A percentile compares a stretch with the other conserved stretches of the same genome.
These are phyloP conservation scores for Selenicereus undatus DNA, from an alignment of 148 eudicot species.

Conservation along the genomic window DNA sequence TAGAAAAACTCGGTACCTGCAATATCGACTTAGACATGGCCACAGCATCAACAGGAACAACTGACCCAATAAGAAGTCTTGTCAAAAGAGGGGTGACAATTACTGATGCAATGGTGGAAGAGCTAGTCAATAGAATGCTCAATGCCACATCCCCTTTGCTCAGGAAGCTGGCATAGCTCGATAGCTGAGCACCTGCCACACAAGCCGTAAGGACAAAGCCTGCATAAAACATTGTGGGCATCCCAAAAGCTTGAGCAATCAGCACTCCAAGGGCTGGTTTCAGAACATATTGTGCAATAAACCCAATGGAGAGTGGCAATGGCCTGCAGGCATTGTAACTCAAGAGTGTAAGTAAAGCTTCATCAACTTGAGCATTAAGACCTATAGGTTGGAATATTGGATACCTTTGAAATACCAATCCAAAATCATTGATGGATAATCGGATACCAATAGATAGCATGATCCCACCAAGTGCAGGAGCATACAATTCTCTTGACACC, in stretches of 20 bases:
- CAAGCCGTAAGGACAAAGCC: slow-evolving; percentile 91
- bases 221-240: slow-evolving; percentile 76
- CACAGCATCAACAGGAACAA: slow-evolving; percentile 90
- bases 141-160: slow-evolving; percentile 95
- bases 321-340: slow-evolving; percentile 53
- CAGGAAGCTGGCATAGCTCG: slow-evolving; percentile 95
- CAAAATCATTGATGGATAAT: slow-evolving; percentile 75
- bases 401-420: slow-evolving; percentile 83
- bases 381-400: background rate
- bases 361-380: background rate
- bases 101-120: slow-evolving; percentile 86
- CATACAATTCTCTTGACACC: slow-evolving; percentile 90
- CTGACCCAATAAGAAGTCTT: slow-evolving; percentile 90
- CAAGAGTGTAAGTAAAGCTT: slow-evolving; percentile 15
- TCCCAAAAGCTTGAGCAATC: slow-evolving; percentile 73
- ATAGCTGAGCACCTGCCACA: slow-evolving; percentile 94
- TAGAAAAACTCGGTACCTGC: slow-evolving; percentile 54
- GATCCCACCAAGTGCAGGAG: slow-evolving; percentile 98
- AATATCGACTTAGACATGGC: slow-evolving; percentile 96
- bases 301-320: slow-evolving; percentile 70
- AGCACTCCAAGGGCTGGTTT: slow-evolving; percentile 83
- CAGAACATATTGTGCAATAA: slow-evolving; percentile 62
- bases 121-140: slow-evolving; percentile 89
- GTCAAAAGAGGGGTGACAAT: slow-evolving; percentile 85
- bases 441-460: slow-evolving; percentile 93